Evolutionary conservation across 345 rosid genomes (phyloP), one percentile per base, ranked within the genome.

Genomic region (Rubroshorea leprosula): DNA sequence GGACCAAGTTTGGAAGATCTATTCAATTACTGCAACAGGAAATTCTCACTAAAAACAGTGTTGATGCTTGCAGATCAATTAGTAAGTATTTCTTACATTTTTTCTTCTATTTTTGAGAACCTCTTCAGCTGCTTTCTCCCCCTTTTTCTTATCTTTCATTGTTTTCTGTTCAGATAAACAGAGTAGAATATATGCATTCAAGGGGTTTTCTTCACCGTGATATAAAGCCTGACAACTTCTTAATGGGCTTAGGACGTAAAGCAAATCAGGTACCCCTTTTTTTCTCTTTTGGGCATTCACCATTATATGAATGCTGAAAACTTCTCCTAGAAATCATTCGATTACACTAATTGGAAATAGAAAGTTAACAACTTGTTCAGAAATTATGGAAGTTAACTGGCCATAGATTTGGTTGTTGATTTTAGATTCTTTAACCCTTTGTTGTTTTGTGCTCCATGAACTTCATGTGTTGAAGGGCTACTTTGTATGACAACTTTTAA

Each of bases 1-100:
- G 92, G 96, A 13, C 96, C 96, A 17, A 87, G 96, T 76, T 78
- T 87, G 78, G 96, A 87, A 70, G 96, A 87, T 71, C 59, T 87
- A 64, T 87, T 87, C 78, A 85, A 83, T 74, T 87, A 79, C 49
- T 85, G 96, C 79, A 83, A 75, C 59, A 69, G 92, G 73, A 83
- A 75, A 68, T 78, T 87, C 24, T 68, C 96, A 44, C 69, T 85
- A 73, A 87, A 87, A 70, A 68, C 96, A 17, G 96, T 87, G 13
- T 66, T 87, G 63, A 87, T 87, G 96, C 92, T 87, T 49, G 96
- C 96, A 15, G 96, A 87, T 74, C 96, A 87, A 61, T 66, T 87
- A 54, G 96, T 85, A 47, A 77, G 85, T 62, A 22, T 48, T 58
- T 29, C 12, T 23, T 29, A 54, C 51, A 17, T 13, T 45, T 57